Conservation (phyloP, 495 filamentous ascomycete genomes). For the Chaetomium tenue region DNA sequence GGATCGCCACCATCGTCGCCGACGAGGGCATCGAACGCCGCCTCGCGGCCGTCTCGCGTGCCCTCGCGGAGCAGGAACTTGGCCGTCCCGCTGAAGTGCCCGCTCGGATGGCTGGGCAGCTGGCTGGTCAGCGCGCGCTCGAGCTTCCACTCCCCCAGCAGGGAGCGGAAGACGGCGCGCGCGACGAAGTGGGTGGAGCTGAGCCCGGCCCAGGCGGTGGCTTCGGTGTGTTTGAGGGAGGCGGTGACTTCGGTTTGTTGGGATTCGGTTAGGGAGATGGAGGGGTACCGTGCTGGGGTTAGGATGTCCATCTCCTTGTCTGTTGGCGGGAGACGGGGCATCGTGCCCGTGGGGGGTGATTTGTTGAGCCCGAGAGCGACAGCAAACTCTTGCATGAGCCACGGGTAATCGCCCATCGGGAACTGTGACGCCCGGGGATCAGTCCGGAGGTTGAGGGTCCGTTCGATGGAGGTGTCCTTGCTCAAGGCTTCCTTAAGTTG, state of each 20-base stretch:
- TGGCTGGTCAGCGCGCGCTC: slow-evolving; percentile 49
- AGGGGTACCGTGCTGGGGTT: slow-evolving; percentile 46
- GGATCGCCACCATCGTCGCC: slow-evolving; percentile 40
- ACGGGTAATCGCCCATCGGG: slow-evolving; percentile 79
- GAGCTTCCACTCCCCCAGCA: slow-evolving; percentile 72
- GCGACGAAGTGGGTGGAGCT: slow-evolving; percentile 49
- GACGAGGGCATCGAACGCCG: slow-evolving; percentile 30
- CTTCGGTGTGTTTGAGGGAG: slow-evolving; percentile 38
- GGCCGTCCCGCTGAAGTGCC: slow-evolving; percentile 59
- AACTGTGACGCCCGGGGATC: slow-evolving; percentile 60
- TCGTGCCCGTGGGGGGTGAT: slow-evolving; percentile 23
- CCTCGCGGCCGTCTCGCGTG: slow-evolving; percentile 48
- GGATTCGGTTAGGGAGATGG: slow-evolving; percentile 19
- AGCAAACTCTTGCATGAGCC: slow-evolving; percentile 70
- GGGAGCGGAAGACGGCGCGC: slow-evolving; percentile 65
- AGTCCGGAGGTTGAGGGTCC: slow-evolving; percentile 44
- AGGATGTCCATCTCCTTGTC: slow-evolving; percentile 46
- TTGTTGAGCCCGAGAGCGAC: slow-evolving; percentile 49
- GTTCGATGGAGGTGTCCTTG: slow-evolving; percentile 45
- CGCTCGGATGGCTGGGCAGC: slow-evolving; percentile 54
- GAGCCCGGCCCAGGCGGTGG: slow-evolving; percentile 37
- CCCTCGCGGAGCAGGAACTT: slow-evolving; percentile 59
- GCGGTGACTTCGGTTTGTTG: slow-evolving; percentile 28
- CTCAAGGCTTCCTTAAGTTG: slow-evolving; percentile 33
- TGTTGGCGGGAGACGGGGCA: slow-evolving; percentile 38